Evolutionary conservation across 768 basidiomycete genomes (phyloP), one percentile per base, ranked within the genome.

Genomic region (Boletus rufocinnamomeus): DNA sequence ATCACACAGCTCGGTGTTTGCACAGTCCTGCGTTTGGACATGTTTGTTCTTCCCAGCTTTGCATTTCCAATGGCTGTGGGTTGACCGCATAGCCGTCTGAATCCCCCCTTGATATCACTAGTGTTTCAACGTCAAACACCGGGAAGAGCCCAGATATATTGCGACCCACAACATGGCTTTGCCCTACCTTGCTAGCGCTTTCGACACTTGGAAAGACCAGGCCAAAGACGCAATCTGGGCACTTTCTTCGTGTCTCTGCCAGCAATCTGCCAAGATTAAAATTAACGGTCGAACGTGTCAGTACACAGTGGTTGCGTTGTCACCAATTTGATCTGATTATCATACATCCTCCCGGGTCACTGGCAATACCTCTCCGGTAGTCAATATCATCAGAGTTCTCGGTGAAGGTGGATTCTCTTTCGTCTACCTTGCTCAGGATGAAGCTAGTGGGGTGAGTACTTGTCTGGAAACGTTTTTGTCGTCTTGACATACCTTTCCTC

Each of bases 331-430:
- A 45, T 14, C 47, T 60, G 57, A 58, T 52, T 44, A 19, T 45
- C 34, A 13, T 55, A 17, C 40, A 43, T 52, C 51, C 7, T 28
- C 38, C 43, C 4, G 52, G 23, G 32, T n/a, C 34, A 37, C 56
- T 63, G 30, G 60, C 23, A 19, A 53, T 27, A 17, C 60, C 48
- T 45, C 30, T 21, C 9, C 38, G 51, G 13, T 65, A 93, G 91
- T 95, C 76, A 88, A 92, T 69, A 91, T 99, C 52, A 76, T 95
- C 50, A 93, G 90, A 59, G 87, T 98, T 13, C 84, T 99, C 10
- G 97, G 97, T 30, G 97, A 98, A 76, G 96, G 97, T 16, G 96
- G 93, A 8, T 95, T 95, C 79, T 92, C 90, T 32, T 95, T 93
- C 66, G 93, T 95, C 9, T 93, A 94, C 72, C 80, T 91, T 34